Evolutionary conservation across 2,329 filamentous ascomycete species (phyloP), one percentile per base, ranked within the genome.

Genomic region (Ascocoryne sarcoides): DNA sequence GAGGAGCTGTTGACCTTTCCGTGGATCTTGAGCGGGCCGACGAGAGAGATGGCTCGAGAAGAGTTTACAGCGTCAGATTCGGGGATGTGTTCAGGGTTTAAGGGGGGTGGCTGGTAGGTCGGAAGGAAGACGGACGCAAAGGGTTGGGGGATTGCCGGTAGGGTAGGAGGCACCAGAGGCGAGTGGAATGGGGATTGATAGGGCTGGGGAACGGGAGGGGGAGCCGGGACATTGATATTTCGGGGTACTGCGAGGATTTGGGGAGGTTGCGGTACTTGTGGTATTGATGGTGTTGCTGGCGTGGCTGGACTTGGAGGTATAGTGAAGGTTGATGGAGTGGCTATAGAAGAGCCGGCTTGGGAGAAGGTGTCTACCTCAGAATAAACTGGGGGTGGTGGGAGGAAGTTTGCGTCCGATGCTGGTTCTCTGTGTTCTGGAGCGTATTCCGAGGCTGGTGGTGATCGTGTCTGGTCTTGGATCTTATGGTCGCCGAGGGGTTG

Each of bases 1-100:
- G 45, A 43, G 1, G 42, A 48, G 8, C 39, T 39, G 4, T 42
- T 45, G 9, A 51, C 49, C 1, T 42, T 21, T 12, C 50, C 49
- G 5, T 48, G 44, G 18, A 53, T 45, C 18, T 47, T 37, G 15
- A 53, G 37, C 1, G 51, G 51, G 1, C 49, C 51, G 5, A 23
- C 32, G 5, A 53, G 37, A 2, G 40, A 37, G 7, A 53, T 46
- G 1, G 49, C 10, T 10, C 17, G 14, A 9, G 19, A 31, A 4
- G 49, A 37, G 21, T 36, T 46, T 12, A 53, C 29, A 4, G 41
- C 36, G 15, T 53, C 42, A 4, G 47, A 50, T 16, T 42, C 20
- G 9, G 47, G 49, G 10, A 44, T 36, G 14, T 39, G 7, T 26
- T 26, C 23, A 7, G 23, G 12, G 23, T 26, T 26, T 7, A 12